These are phyloP conservation scores for Isabelozyma gotoi DNA, from an alignment of 805 yeast species.

Conservation along the genomic window DNA sequence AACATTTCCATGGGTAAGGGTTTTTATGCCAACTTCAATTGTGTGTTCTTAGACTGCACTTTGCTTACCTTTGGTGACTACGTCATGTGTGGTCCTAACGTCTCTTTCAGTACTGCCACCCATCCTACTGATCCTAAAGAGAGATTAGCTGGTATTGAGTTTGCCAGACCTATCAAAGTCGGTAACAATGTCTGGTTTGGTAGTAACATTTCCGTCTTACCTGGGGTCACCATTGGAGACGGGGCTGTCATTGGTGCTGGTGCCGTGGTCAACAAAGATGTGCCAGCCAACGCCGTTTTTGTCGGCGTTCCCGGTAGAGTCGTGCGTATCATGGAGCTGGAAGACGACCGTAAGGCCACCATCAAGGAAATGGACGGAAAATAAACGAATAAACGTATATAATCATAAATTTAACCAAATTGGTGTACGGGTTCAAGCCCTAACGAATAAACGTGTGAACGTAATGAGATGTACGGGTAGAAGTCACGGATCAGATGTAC, in stretches of 20 bases:
- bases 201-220: slow-evolving; percentile 51
- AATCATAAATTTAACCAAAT: too few species aligned
- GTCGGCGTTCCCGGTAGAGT: slow-evolving; percentile 66
- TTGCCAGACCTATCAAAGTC: slow-evolving; percentile 54
- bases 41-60: slow-evolving; percentile 57
- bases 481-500: too few species aligned
- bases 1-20: slow-evolving; percentile 57
- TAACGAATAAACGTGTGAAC: too few species aligned
- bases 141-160: slow-evolving; percentile 48
- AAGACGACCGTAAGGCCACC: slow-evolving; percentile 12
- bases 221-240: slow-evolving; percentile 68
- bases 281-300: slow-evolving; percentile 55
- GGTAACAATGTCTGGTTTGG: slow-evolving; percentile 74
- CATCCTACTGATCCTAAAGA: slow-evolving; percentile 56
- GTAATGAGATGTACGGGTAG: too few species aligned
- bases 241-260: slow-evolving; percentile 68
- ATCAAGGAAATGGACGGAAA: slow-evolving; percentile 1
- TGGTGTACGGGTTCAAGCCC: too few species aligned
- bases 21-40: slow-evolving; percentile 61
- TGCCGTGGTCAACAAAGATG: slow-evolving; percentile 56
- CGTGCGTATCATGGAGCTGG: slow-evolving; percentile 26
- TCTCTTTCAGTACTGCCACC: slow-evolving; percentile 57
- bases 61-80: slow-evolving; percentile 59
- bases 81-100: slow-evolving; percentile 64
- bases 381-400: neutral